phyloP scores from a whole-genome alignment of 306 rosid genomes.

The Rosa persica region DNA sequence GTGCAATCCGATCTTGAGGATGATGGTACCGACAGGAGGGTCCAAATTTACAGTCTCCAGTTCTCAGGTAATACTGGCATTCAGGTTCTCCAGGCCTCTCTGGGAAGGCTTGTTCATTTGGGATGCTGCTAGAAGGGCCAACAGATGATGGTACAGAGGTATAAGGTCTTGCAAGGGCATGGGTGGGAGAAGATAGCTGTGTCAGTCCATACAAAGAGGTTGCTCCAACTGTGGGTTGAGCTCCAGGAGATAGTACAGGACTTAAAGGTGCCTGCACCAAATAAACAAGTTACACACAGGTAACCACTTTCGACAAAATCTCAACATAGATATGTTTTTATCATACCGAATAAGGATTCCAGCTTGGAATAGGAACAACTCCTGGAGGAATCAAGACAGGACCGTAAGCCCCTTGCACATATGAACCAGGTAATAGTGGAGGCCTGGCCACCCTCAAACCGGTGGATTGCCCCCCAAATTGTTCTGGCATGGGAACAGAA shows the following conservation, averaged over 20 bases:
- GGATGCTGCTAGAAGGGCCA: slow-evolving; percentile 51
- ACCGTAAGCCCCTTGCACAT: slow-evolving; percentile 81
- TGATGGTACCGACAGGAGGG: slow-evolving; percentile 80
- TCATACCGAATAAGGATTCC: slow-evolving; percentile 87
- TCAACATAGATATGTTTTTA: slow-evolving; percentile 7
- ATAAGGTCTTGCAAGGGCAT: slow-evolving; percentile 66
- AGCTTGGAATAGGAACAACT: slow-evolving; percentile 72
- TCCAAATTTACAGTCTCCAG: slow-evolving; percentile 89
- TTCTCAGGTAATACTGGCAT: slow-evolving; percentile 75
- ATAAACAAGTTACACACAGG: slow-evolving; percentile 21
- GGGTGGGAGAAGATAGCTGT: slow-evolving; percentile 65
- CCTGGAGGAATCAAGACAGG: slow-evolving; percentile 78
- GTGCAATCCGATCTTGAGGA: slow-evolving; percentile 53
- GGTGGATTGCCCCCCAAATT: slow-evolving; percentile 67
- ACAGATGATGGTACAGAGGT: slow-evolving; percentile 51
- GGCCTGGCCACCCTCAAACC: slow-evolving; percentile 84
- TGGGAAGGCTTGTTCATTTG: slow-evolving; percentile 60
- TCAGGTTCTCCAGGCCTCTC: slow-evolving; percentile 86
- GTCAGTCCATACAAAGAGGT: slow-evolving; percentile 77
- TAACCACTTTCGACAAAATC: slow-evolving; percentile 3
- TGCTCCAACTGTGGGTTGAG: slow-evolving; percentile 71
- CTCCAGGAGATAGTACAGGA: slow-evolving; percentile 73
- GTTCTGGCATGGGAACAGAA: slow-evolving; percentile 69
- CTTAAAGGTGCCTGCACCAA: slow-evolving; percentile 79
- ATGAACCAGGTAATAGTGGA: slow-evolving; percentile 71